Evolutionary conservation across 106 monocot genomes (phyloP), one percentile per base, ranked within the genome.

Genomic region (Triglochin maritima): DNA sequence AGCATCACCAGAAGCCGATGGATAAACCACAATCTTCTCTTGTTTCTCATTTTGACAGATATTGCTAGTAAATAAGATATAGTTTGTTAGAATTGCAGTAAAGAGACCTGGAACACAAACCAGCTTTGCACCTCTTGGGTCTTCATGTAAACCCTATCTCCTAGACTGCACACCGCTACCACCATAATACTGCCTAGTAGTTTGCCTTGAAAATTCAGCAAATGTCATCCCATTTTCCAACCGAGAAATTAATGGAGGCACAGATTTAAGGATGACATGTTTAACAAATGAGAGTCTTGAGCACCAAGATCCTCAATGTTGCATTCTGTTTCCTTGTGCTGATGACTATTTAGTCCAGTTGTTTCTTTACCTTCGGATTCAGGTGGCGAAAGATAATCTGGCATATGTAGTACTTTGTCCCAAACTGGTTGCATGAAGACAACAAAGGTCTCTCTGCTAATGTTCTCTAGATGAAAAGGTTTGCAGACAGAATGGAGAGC

Each of bases 381-480:
- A 14, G 70, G 14, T 62, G 73, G 66, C 9, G 60, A 47, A 14
- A 62, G 65, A 59, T 78, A 50, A 5, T 65, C 67, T 44, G 83
- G 44, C 66, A 48, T 76, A 43, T 71, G 45, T 8, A 91, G 70
- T 60, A 64, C 71, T 84, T 88, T 81, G 67, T 54, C 64, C 91
- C 91, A 91, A 69, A 87, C 57, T n/a, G 95, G 95, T 58, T 91
- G 91, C 68, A 96, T 69, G 76, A 90, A 96, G 50, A 96, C 85
- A 51, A 91, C 95, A 83, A 91, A 91, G 57, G 83, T 96, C 60
- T 91, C 87, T 67, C 87, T 76, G 50, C 85, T 88, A 41, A 96
- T 49, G 62, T 83, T 76, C 10, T 76, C 76, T 43, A 72, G 51
- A 47, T 64, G 61, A 43, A 59, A 11, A 64, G 90, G 90, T 67